phyloP scores from a whole-genome alignment of 2,329 filamentous ascomycete species.

The Westerdykella aurantiaca region DNA sequence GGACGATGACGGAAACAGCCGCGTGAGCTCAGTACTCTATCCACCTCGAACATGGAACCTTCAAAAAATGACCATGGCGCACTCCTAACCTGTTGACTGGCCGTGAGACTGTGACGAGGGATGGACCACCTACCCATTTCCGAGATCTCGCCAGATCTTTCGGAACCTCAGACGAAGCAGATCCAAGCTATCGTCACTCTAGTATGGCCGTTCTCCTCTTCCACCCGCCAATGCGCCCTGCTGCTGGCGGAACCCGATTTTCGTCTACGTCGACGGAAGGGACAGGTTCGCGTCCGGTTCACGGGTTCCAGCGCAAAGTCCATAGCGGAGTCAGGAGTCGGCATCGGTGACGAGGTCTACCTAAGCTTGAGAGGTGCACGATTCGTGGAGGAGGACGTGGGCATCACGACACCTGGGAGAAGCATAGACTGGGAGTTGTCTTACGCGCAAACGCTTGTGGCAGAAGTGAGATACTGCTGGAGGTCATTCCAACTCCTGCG shows the following conservation, averaged over 20 bases:
- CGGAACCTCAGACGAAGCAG: conserved; percentile 25
- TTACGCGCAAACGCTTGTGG: conserved; percentile 38
- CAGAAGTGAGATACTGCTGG: conserved; percentile 23
- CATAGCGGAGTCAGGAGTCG: conserved; percentile 60
- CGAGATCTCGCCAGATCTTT: conserved; percentile 27
- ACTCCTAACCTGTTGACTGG: background rate
- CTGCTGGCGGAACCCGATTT: conserved; percentile 81
- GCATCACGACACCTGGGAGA: conserved; percentile 50
- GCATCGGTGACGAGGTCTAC: conserved; percentile 70
- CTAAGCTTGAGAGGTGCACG: conserved; percentile 63
- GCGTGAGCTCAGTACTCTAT: background rate
- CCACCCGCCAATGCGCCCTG: conserved; percentile 67
- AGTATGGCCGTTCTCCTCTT: conserved; percentile 84
- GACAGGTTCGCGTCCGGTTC: conserved; percentile 77
- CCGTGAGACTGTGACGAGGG: background rate
- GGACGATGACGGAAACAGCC: background rate
- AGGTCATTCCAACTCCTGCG: background rate
- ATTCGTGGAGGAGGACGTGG: conserved; percentile 55
- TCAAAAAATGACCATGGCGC: background rate
- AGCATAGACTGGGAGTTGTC: conserved; percentile 54
- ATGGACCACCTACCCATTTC: conserved; percentile 31
- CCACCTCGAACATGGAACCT: background rate
- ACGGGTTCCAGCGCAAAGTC: conserved; percentile 63
- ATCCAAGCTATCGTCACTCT: conserved; percentile 73
- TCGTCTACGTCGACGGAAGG: conserved; percentile 66